phyloP scores from a whole-genome alignment of 257 asterid genomes.

The Lavandula angustifolia region DNA sequence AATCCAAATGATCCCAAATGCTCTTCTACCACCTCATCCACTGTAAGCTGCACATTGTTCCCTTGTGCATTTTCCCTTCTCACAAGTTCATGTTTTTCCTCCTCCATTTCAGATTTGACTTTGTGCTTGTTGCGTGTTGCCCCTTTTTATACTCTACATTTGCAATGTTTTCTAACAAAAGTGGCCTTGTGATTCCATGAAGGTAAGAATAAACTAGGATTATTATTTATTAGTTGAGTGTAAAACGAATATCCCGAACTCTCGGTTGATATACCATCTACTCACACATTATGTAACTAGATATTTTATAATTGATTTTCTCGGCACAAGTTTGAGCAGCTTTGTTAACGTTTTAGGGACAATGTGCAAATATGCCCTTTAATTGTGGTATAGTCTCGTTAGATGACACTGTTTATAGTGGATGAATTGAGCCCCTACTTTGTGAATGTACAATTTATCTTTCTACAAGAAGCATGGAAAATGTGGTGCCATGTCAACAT shows the following conservation, averaged over 20 bases:
- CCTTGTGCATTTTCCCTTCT: conserved; percentile 12
- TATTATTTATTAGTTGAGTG: conserved; percentile 27
- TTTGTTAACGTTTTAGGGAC: too few relatives aligned
- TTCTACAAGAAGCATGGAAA: too few relatives aligned
- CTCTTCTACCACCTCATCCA: conserved; percentile 61
- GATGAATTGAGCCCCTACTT: too few relatives aligned
- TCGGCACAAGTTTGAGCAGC: too few relatives aligned
- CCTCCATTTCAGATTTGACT: conserved; percentile 41
- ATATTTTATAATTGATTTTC: conserved; percentile 21
- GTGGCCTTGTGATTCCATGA: conserved; percentile 14
- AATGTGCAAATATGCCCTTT: too few relatives aligned
- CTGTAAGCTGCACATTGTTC: conserved; percentile 46
- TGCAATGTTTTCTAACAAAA: conserved; percentile 30
- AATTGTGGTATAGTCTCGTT: too few relatives aligned
- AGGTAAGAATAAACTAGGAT: conserved; percentile 32
- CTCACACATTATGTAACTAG: conserved; percentile 19
- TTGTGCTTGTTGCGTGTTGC: neutral
- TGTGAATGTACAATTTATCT: too few relatives aligned
- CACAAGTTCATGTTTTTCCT: conserved; percentile 39
- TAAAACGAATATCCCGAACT: conserved; percentile 1
- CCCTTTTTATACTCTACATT: too few relatives aligned
- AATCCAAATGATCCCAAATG: conserved; percentile 63
- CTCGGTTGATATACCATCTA: conserved; percentile 5
- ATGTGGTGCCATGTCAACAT: neutral
- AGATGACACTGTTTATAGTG: too few relatives aligned